Conservation (phyloP, 441 rosid genomes). For the Erysimum pusillum region DNA sequence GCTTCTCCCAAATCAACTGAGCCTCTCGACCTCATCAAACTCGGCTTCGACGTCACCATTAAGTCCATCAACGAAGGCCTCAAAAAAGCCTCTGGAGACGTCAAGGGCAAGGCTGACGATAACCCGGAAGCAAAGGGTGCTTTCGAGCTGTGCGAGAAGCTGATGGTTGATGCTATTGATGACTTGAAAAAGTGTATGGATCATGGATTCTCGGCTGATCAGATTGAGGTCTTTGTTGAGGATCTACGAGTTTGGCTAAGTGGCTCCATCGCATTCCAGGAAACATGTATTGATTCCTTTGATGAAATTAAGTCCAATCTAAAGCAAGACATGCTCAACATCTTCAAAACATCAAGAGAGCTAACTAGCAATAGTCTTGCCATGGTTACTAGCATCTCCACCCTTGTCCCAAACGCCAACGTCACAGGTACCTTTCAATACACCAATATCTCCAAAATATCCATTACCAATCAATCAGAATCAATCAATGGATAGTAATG, state of each 20-base stretch:
- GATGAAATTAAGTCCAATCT: conserved; percentile 62
- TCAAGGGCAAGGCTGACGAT: conserved; percentile 56
- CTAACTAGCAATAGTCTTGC: conserved; percentile 79
- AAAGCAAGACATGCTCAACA: conserved; percentile 56
- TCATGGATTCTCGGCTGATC: conserved; percentile 49
- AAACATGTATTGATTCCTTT: conserved; percentile 78
- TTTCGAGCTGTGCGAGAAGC: conserved; percentile 58
- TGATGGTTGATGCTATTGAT: conserved; percentile 68
- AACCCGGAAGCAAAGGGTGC: conserved; percentile 66
- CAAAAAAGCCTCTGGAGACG: conserved; percentile 47
- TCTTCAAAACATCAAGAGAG: conserved; percentile 55
- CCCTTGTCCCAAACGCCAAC: conserved; percentile 49
- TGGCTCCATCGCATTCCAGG: conserved; percentile 74
- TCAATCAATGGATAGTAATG: not conserved
- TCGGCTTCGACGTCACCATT: conserved; percentile 59
- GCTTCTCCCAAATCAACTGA: conserved; percentile 60
- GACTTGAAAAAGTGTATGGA: conserved; percentile 63
- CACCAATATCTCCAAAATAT: not conserved
- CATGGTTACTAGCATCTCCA: conserved; percentile 60
- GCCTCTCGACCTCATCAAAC: conserved; percentile 68
- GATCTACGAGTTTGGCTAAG: conserved; percentile 79
- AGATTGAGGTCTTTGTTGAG: conserved; percentile 51
- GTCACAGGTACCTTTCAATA: conserved; percentile 36
- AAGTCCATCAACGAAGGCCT: conserved; percentile 53
- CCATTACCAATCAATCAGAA: not conserved